A percentile compares a stretch with the other conserved stretches of the same genome.
These are phyloP conservation scores for Pleurotus tuoliensis DNA, from an alignment of 768 basidiomycete species.

Conservation along the genomic window DNA sequence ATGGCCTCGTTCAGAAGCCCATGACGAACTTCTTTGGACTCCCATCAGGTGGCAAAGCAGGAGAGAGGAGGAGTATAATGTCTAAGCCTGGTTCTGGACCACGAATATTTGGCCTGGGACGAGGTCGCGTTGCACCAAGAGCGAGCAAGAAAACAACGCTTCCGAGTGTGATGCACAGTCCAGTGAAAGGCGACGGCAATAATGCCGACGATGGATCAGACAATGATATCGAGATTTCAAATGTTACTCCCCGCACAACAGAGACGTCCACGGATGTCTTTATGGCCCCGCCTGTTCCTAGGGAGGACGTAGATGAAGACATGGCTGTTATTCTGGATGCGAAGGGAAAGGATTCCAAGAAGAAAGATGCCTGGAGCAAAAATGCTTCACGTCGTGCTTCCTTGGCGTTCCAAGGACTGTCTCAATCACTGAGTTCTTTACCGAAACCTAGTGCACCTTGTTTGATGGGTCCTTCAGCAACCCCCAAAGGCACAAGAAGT, in stretches of 20 bases:
- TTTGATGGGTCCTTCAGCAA: slow-evolving; percentile 46
- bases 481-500: slow-evolving; percentile 37
- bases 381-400: slow-evolving; percentile 53
- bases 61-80: not conserved
- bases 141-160: slow-evolving; percentile 45
- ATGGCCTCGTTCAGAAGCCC: not conserved
- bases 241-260: slow-evolving; percentile 6
- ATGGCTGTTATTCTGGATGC: slow-evolving; percentile 20
- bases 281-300: slow-evolving; percentile 10
- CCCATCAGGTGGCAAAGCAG: not conserved
- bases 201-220: slow-evolving; percentile 11
- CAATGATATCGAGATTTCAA: slow-evolving; percentile 7
- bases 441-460: slow-evolving; percentile 36
- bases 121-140: slow-evolving; percentile 27
- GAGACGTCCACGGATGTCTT: slow-evolving; percentile 12
- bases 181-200: slow-evolving; percentile 37
- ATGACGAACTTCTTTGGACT: not conserved
- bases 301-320: slow-evolving; percentile 10
- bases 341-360: slow-evolving; percentile 29
- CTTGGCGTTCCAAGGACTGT: slow-evolving; percentile 54
- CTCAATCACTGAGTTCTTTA: slow-evolving; percentile 55
- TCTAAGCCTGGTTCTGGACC: slow-evolving; percentile 7
- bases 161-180: slow-evolving; percentile 45
- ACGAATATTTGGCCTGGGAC: slow-evolving; percentile 21
- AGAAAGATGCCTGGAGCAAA: slow-evolving; percentile 23